These are phyloP conservation scores for Tephrocybe sp. DNA, from an alignment of 768 basidiomycete species.

Conservation along the genomic window DNA sequence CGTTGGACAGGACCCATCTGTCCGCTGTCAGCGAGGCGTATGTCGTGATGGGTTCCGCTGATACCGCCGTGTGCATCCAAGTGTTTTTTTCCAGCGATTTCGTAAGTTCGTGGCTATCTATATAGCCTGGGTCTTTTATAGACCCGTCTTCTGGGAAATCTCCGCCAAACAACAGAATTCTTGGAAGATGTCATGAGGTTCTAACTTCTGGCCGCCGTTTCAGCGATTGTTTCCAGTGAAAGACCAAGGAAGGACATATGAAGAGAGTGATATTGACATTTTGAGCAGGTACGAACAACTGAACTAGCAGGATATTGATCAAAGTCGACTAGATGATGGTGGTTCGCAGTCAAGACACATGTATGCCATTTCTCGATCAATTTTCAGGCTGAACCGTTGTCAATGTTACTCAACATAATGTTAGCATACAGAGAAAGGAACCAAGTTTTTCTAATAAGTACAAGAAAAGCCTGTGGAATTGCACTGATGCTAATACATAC, in stretches of 20 bases:
- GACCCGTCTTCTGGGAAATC: neutral
- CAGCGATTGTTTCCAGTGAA: neutral
- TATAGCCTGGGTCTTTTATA: neutral
- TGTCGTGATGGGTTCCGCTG: conserved; percentile 2
- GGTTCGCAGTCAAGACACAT: neutral
- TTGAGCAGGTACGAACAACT: neutral
- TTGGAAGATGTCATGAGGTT: neutral
- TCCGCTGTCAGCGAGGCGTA: conserved; percentile 2
- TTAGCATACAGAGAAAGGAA: too few species aligned
- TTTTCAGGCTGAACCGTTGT: too few species aligned
- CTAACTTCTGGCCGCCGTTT: neutral
- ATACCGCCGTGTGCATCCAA: neutral
- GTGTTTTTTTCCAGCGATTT: neutral
- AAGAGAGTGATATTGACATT: neutral
- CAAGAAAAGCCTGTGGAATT: too few species aligned
- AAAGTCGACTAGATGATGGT: neutral
- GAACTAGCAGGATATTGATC: neutral
- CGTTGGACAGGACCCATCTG: conserved; percentile 12
- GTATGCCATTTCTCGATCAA: too few species aligned
- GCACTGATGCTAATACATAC: too few species aligned
- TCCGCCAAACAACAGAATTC: neutral
- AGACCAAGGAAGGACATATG: neutral
- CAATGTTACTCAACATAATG: too few species aligned
- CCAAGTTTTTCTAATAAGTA: too few species aligned
- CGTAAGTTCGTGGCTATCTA: neutral